Evolutionary conservation across 2,329 filamentous ascomycete genomes (phyloP).

Genomic region (Tothia fuscella): DNA sequence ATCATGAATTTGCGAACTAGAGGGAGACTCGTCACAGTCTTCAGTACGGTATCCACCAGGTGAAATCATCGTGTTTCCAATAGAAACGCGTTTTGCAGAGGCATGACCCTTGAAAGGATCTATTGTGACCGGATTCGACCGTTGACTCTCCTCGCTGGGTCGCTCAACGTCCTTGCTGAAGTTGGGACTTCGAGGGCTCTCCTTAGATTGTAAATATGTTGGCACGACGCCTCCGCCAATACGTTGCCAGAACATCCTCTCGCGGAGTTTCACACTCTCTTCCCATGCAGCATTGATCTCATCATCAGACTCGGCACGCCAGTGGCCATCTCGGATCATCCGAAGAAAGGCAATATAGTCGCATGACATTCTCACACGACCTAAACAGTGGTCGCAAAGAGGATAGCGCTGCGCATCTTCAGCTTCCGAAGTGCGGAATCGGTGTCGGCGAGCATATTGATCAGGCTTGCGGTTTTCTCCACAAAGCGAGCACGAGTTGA

Average conservation of each 20-base stretch:
- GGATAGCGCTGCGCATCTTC: conserved; percentile 79
- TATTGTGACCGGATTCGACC: conserved; percentile 14
- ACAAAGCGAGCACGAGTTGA: conserved; percentile 72
- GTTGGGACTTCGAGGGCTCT: conserved; percentile 7
- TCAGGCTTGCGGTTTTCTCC: conserved; percentile 67
- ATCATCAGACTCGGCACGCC: conserved; percentile 71
- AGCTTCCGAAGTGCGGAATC: conserved; percentile 78
- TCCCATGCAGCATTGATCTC: conserved; percentile 88
- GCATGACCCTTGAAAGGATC: conserved; percentile 23
- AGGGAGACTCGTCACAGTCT: conserved; percentile 12
- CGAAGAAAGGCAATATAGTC: conserved; percentile 68
- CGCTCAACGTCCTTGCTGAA: conserved; percentile 13
- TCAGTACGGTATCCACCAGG: no score
- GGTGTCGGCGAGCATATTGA: conserved; percentile 64
- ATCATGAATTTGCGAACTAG: conserved; percentile 16
- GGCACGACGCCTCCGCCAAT: conserved; percentile 87
- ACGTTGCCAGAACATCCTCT: conserved; percentile 95
- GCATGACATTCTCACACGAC: conserved; percentile 73
- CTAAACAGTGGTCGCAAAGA: conserved; percentile 78
- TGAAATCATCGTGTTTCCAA: conserved; percentile 25
- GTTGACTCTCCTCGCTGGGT: conserved; percentile 17
- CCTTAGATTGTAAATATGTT: conserved; percentile 26
- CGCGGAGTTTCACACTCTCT: conserved; percentile 76
- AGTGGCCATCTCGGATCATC: conserved; percentile 85
- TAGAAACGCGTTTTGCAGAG: conserved; percentile 23